Percentiles rank a stretch among this genome's conserved stretches.
phyloP scores from a whole-genome alignment of 371 early-diverging fungal genomes.

The Mucor ambiguus region DNA sequence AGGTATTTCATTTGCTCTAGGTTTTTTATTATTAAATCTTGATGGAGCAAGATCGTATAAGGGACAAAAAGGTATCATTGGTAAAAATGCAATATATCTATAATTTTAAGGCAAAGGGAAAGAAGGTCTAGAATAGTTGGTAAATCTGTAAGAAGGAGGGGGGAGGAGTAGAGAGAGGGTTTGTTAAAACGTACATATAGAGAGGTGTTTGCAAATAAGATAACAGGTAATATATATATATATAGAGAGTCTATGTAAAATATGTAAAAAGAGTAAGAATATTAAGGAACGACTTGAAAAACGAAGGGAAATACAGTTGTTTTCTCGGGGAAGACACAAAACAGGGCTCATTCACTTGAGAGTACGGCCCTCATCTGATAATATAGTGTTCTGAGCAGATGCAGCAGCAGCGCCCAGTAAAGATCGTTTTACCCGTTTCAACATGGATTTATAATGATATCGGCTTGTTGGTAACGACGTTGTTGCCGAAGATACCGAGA shows the following conservation, averaged over 20 bases:
- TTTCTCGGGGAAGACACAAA: neutral
- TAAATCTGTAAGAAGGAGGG: neutral
- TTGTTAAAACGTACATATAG: neutral
- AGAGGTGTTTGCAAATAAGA: neutral
- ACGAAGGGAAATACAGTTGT: neutral
- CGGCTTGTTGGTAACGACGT: conserved; percentile 8
- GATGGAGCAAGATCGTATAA: neutral
- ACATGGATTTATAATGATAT: conserved; percentile 23
- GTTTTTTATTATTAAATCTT: neutral
- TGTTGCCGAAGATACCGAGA: conserved; percentile 18
- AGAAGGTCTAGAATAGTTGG: neutral
- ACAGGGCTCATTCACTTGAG: neutral
- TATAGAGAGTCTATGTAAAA: neutral
- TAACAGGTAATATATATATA: neutral
- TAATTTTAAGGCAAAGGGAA: neutral
- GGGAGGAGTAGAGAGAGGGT: neutral
- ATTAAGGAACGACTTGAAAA: neutral
- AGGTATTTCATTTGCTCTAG: neutral
- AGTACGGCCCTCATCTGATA: neutral
- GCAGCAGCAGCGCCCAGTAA: conserved; percentile 2
- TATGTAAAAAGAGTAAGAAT: neutral
- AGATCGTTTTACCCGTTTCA: conserved; percentile 22
- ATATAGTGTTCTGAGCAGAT: neutral
- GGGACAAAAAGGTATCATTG: neutral
- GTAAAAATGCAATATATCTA: conserved; percentile 1